A percentile compares a stretch with the other conserved stretches of the same genome.
phyloP scores from a whole-genome alignment of 108 stramenopile genomes.

The Aurantiochytrium sp. region DNA sequence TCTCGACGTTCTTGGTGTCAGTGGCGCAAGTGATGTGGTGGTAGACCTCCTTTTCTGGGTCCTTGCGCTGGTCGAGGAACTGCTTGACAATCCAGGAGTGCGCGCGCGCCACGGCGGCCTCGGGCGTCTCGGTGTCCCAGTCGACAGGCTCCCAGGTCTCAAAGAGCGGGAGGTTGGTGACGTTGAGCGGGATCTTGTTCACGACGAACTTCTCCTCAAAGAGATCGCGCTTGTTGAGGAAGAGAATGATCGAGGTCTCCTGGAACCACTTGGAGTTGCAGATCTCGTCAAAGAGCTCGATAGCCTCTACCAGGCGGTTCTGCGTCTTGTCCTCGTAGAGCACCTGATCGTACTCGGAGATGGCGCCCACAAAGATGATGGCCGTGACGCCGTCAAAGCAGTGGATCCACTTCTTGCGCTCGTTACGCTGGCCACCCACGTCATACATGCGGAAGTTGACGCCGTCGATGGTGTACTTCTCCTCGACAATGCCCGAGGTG shows the following conservation, averaged over 20 bases:
- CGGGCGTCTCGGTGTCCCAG: constrained; percentile 42
- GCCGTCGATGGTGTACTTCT: not conserved
- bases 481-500: constrained; percentile 85
- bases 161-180: constrained; percentile 52
- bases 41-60: constrained; percentile 54
- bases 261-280: constrained; percentile 63
- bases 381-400: constrained; percentile 88
- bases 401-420: constrained; percentile 61
- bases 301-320: constrained; percentile 93
- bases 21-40: constrained; percentile 69
- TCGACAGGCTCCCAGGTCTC: constrained; percentile 58
- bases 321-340: constrained; percentile 89
- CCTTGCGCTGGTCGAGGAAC: constrained; percentile 57
- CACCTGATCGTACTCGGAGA: constrained; percentile 91
- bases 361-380: constrained; percentile 93
- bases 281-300: constrained; percentile 84
- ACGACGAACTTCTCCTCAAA: constrained; percentile 61
- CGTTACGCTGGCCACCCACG: constrained; percentile 59
- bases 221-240: constrained; percentile 69
- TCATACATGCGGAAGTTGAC: constrained; percentile 50
- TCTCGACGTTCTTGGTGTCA: constrained; percentile 66
- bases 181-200: not conserved
- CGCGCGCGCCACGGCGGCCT: constrained; percentile 73
- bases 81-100: constrained; percentile 70
- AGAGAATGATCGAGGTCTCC: constrained; percentile 69